These are phyloP conservation scores for Gossypium thurberi DNA, from an alignment of 345 rosid genomes.

Conservation along the genomic window DNA sequence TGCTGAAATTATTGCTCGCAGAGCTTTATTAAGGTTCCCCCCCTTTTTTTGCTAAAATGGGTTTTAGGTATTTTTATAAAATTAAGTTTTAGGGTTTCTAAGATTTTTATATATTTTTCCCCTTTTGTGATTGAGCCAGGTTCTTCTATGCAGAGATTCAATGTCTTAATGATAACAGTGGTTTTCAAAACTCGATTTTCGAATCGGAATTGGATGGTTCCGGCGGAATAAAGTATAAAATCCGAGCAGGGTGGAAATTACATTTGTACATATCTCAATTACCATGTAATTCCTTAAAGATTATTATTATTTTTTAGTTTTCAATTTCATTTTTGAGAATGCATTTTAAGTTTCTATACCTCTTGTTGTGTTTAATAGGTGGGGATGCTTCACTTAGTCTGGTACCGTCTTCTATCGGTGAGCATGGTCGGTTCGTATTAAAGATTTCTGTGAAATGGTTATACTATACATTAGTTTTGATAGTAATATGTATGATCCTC, in stretches of 20 bases:
- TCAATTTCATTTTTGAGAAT: neutral
- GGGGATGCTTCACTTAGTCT: slow-evolving; percentile 50
- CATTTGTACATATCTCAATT: slow-evolving; percentile 82
- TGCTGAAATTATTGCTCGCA: slow-evolving; percentile 76
- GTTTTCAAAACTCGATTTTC: slow-evolving; percentile 23
- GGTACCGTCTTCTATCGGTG: neutral
- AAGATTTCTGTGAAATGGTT: neutral
- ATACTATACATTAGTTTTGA: neutral
- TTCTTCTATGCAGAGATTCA: slow-evolving; percentile 66
- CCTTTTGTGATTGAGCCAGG: slow-evolving; percentile 27
- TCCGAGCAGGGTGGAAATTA: slow-evolving; percentile 57
- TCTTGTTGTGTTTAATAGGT: slow-evolving; percentile 32
- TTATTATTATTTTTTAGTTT: neutral
- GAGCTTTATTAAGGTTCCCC: slow-evolving; percentile 63
- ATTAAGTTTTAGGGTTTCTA: neutral
- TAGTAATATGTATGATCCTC: neutral
- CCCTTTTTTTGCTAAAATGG: neutral
- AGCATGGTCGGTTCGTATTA: slow-evolving; percentile 11
- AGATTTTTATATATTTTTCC: neutral
- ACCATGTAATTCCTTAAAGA: slow-evolving; percentile 60
- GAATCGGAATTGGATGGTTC: slow-evolving; percentile 26
- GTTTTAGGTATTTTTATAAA: neutral
- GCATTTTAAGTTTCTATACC: neutral
- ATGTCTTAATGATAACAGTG: slow-evolving; percentile 22
- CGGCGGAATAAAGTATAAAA: slow-evolving; percentile 32